Base-by-base conservation (phyloP, 352 stramenopile genomes). In the Phytophthora citrophthora region DNA sequence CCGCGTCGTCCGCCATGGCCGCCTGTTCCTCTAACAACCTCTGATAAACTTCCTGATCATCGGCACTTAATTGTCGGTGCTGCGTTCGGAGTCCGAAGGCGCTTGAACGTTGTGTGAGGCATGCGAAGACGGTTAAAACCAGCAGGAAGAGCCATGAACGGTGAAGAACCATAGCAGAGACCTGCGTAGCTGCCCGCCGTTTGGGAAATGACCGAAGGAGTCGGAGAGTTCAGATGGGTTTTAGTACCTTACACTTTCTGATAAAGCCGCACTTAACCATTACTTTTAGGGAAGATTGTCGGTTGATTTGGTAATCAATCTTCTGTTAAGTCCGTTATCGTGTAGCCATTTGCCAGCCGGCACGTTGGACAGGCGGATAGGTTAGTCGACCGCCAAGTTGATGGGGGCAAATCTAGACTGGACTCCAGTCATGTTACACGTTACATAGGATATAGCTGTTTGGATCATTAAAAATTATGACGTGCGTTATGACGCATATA, bases 1-100 rank as follows among this genome's bases (percentile, higher is more conserved):
- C 59, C n/a, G 58, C 15, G 45, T 80, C 68, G 54, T 77, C 59
- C 11, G 69, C 54, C 34, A 70, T 66, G 12, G 34, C 38, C 27
- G 41, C 54, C 15, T 68, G 56, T 38, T 72, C 47, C 23, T 47
- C 20, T 48, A 74, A 54, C 24, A 72, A 52, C n/a, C 62, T 62
- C 18, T 32, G 16, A 52, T 72, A 72, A 38, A 70, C 36, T 10
- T 67, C n/a, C 12, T 60, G 61, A 31, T 74, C 60, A 29, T 39
- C 26, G 27, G 43, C 39, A 31, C 51, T 72, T 18, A 72, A 32
- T 46, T 72, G 58, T n/a, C 58, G 57, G 4, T 69, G 61, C 15
- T 63, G 61, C 16, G 44, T 13, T 18, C 24, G 16, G 20, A 55
- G 34, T 15, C 41, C 12, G 36, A 5, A 64, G 1, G 38, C 38